A percentile compares a stretch with the other conserved stretches of the same genome.
Conservation (phyloP, 2,329 filamentous ascomycete species). For the Bipolaris gigantea region DNA sequence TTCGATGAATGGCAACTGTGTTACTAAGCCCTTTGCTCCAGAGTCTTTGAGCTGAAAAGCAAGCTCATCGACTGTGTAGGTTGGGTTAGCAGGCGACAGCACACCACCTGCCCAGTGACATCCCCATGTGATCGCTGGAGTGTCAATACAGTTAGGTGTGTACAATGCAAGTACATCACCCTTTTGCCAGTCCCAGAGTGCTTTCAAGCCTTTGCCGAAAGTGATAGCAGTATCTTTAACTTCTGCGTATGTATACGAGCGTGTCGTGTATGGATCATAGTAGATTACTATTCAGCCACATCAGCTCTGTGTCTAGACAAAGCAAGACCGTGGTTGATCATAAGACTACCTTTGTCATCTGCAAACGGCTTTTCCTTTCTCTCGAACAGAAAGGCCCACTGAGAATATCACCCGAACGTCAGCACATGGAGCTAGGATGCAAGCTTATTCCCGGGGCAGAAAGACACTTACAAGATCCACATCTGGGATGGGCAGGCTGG, state of each 20-base stretch:
- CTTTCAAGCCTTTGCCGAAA: constrained; percentile 80
- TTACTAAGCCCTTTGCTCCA: constrained; percentile 72
- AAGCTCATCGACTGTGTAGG: constrained; percentile 81
- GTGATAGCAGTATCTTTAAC: constrained; percentile 66
- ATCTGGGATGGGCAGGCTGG: constrained; percentile 68
- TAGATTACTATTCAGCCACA: constrained; percentile 65
- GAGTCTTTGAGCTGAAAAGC: constrained; percentile 82
- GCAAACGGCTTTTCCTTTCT: constrained; percentile 65
- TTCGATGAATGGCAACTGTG: constrained; percentile 68
- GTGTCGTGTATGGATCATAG: constrained; percentile 70
- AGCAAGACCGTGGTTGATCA: not conserved
- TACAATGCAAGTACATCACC: constrained; percentile 82
- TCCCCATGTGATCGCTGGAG: constrained; percentile 74
- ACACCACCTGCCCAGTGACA: constrained; percentile 81
- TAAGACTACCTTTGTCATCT: constrained; percentile 68
- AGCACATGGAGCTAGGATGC: not conserved
- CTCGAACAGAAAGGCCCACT: constrained; percentile 77
- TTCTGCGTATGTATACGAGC: constrained; percentile 70
- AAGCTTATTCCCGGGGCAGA: not conserved
- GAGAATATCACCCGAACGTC: not conserved
- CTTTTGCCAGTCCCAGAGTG: constrained; percentile 75
- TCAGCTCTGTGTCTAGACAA: constrained; percentile 7
- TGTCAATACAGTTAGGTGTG: constrained; percentile 81
- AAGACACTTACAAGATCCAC: constrained; percentile 59
- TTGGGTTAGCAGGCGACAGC: constrained; percentile 83